Evolutionary conservation across 768 basidiomycete species (phyloP).

Genomic region (Mycena belliarum): DNA sequence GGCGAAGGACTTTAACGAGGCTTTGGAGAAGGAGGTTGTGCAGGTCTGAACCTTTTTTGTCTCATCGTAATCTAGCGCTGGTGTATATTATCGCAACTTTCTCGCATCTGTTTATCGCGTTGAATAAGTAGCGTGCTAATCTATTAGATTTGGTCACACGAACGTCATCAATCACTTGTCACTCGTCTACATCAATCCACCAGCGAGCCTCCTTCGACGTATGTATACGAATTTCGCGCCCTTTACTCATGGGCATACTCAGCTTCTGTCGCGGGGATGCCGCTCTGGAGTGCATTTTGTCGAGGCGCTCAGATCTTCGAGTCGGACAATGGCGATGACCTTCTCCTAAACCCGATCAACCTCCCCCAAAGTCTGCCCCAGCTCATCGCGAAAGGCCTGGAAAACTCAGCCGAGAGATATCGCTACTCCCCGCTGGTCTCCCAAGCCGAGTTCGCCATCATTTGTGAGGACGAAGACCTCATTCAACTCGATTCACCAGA

Average conservation of each 20-base stretch:
- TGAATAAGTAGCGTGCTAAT: background rate
- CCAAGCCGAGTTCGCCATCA: background rate
- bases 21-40: constrained; percentile 63
- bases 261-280: constrained; percentile 1
- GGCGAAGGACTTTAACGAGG: constrained; percentile 56
- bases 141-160: no score
- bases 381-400: background rate
- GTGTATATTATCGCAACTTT: background rate
- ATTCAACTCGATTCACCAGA: background rate
- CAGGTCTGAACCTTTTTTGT: constrained; percentile 30
- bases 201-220: background rate
- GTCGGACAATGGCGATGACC: background rate
- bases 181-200: background rate
- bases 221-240: background rate
- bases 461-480: background rate
- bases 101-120: background rate
- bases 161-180: no score
- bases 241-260: background rate
- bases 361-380: background rate
- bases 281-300: background rate
- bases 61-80: background rate
- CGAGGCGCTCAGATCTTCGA: background rate
- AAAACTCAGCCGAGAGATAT: background rate
- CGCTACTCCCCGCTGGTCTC: background rate
- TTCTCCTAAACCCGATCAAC: background rate